These are phyloP conservation scores for Cicer bijugum DNA, from an alignment of 306 rosid genomes.

Conservation along the genomic window DNA sequence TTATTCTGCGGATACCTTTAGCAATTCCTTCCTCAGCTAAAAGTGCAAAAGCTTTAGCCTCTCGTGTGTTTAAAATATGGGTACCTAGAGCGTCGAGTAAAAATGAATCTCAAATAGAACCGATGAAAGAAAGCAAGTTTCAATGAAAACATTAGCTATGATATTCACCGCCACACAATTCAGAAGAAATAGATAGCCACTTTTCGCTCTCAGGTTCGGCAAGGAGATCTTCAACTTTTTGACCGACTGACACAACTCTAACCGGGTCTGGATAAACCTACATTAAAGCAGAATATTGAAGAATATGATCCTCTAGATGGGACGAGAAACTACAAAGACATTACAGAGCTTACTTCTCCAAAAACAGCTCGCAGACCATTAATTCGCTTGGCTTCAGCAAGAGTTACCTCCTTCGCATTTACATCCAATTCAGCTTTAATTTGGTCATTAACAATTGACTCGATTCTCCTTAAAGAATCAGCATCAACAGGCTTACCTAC, in stretches of 20 bases:
- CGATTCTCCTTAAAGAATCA: constrained; percentile 76
- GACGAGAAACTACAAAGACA: constrained; percentile 39
- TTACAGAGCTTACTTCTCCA: constrained; percentile 76
- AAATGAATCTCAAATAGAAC: constrained; percentile 40
- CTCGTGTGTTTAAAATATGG: constrained; percentile 87
- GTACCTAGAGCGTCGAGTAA: constrained; percentile 65
- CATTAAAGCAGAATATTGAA: constrained; percentile 43
- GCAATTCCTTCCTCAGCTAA: constrained; percentile 98
- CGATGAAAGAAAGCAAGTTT: constrained; percentile 32
- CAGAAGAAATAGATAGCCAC: constrained; percentile 83
- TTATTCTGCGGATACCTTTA: constrained; percentile 89
- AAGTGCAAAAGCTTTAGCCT: constrained; percentile 93
- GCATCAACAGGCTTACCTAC: constrained; percentile 89
- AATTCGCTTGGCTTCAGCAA: constrained; percentile 75
- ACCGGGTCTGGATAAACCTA: constrained; percentile 99
- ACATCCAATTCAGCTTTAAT: constrained; percentile 82
- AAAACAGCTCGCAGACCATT: constrained; percentile 95
- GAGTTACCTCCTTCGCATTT: constrained; percentile 71
- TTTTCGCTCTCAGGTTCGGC: constrained; percentile 72
- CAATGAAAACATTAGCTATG: constrained; percentile 31
- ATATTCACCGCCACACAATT: constrained; percentile 85
- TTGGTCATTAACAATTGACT: constrained; percentile 86
- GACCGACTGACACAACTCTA: constrained; percentile 85
- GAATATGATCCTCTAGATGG: constrained; percentile 17
- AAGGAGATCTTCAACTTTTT: constrained; percentile 83